Evolutionary conservation across 2,329 filamentous ascomycete genomes (phyloP).

Genomic region (Fusarium sterilihyphosum): DNA sequence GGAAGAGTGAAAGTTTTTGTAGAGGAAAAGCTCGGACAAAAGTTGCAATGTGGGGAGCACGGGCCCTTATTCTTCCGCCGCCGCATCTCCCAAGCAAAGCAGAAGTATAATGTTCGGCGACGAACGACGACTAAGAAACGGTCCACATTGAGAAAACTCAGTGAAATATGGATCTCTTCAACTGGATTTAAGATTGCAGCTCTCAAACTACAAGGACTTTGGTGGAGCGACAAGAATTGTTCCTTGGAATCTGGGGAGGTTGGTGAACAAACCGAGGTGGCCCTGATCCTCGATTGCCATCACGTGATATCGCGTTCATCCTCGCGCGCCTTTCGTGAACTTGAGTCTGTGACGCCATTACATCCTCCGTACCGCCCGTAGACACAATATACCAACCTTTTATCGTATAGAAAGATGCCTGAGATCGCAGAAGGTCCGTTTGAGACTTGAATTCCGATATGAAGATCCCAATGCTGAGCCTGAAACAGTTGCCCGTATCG

Average conservation of each 20-base stretch:
- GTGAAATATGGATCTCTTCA: conserved; percentile 19
- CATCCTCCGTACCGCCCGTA: neutral
- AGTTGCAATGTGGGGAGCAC: conserved; percentile 34
- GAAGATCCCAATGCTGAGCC: neutral
- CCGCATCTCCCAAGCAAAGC: neutral
- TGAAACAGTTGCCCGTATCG: conserved; percentile 78
- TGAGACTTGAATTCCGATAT: neutral
- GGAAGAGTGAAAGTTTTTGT: conserved; percentile 36
- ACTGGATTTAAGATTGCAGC: neutral
- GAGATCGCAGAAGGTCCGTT: conserved; percentile 69
- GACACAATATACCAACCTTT: neutral
- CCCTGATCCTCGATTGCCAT: neutral
- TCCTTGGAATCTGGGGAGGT: neutral
- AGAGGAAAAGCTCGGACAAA: conserved; percentile 44
- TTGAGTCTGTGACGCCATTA: conserved; percentile 17
- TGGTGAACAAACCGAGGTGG: neutral
- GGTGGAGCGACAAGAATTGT: neutral
- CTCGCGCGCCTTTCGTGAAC: conserved; percentile 16
- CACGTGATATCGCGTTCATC: conserved; percentile 41
- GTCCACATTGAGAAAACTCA: conserved; percentile 22
- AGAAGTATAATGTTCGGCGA: conserved; percentile 23
- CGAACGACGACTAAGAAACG: conserved; percentile 6
- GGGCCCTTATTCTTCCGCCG: conserved; percentile 27
- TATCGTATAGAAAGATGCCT: conserved; percentile 58
- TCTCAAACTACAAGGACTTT: neutral